These are phyloP conservation scores for Eutrema japonicum DNA, from an alignment of 345 rosid genomes.

Conservation along the genomic window DNA sequence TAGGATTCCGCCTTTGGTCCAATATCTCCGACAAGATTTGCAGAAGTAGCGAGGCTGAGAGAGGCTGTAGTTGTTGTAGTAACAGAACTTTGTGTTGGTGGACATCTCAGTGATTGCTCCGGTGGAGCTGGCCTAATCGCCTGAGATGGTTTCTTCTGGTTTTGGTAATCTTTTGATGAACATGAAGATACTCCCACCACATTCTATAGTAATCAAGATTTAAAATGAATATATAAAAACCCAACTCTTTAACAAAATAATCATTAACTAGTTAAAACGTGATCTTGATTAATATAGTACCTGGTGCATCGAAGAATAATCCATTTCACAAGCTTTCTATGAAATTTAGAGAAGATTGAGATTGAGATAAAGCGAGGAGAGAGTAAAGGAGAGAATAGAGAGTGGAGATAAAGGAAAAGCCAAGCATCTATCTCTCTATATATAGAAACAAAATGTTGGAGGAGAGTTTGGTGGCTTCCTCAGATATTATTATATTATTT, in stretches of 20 bases:
- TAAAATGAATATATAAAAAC: neutral
- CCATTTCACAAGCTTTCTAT: constrained; percentile 28
- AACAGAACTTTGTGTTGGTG: constrained; percentile 78
- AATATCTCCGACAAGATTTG: constrained; percentile 78
- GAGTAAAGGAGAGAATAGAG: neutral
- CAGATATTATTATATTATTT: constrained; percentile 1
- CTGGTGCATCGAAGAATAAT: constrained; percentile 33
- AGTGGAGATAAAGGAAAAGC: constrained; percentile 34
- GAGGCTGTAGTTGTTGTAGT: constrained; percentile 87
- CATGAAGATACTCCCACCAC: constrained; percentile 33
- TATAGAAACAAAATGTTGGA: constrained; percentile 31
- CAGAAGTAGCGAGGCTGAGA: constrained; percentile 85
- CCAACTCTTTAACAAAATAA: neutral
- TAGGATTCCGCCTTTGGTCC: constrained; percentile 85
- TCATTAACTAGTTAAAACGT: neutral
- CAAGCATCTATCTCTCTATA: constrained; percentile 34
- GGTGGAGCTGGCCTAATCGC: constrained; percentile 51
- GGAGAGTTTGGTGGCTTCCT: constrained; percentile 30
- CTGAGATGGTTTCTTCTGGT: constrained; percentile 34
- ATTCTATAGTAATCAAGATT: constrained; percentile 12
- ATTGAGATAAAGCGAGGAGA: constrained; percentile 11
- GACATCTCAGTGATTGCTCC: constrained; percentile 68
- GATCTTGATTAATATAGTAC: constrained; percentile 16
- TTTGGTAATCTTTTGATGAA: constrained; percentile 38
- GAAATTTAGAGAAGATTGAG: constrained; percentile 6